phyloP scores from a whole-genome alignment of 2,329 filamentous ascomycete genomes.

The Scytalidium sp. region DNA sequence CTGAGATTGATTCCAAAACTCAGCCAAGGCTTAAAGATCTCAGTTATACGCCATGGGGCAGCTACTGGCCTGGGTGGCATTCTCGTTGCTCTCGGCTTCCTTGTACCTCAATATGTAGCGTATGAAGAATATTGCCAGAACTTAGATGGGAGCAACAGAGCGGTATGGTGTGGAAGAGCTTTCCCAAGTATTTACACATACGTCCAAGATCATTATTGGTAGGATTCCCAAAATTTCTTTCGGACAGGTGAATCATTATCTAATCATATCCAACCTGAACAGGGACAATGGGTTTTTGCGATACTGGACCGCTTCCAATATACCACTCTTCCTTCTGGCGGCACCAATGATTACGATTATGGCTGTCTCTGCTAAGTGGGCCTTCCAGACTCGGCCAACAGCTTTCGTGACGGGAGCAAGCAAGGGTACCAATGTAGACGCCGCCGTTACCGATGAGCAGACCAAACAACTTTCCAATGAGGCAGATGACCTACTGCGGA shows the following conservation, averaged over 20 bases:
- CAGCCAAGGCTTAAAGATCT: conserved; percentile 36
- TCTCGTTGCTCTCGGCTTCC: conserved; percentile 63
- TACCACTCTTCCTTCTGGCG: conserved; percentile 85
- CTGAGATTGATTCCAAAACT: conserved; percentile 51
- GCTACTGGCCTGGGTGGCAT: conserved; percentile 65
- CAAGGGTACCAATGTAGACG: neutral
- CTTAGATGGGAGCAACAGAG: conserved; percentile 25
- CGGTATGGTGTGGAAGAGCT: conserved; percentile 72
- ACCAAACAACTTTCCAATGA: neutral
- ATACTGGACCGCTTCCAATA: conserved; percentile 86
- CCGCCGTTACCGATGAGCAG: neutral
- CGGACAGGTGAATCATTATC: too few relatives aligned
- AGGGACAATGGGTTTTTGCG: conserved; percentile 86
- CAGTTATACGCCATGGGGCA: conserved; percentile 48
- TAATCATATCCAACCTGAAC: conserved; percentile 5
- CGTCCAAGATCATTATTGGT: conserved; percentile 92
- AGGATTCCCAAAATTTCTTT: too few relatives aligned
- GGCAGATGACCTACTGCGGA: conserved; percentile 18
- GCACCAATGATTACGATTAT: conserved; percentile 72
- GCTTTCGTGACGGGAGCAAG: neutral
- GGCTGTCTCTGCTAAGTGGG: conserved; percentile 54
- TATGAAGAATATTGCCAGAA: conserved; percentile 66
- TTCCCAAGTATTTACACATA: conserved; percentile 88
- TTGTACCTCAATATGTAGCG: conserved; percentile 71
- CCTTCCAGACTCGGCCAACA: conserved; percentile 22